These are phyloP conservation scores for Curvularia sp. DNA, from an alignment of 2,329 filamentous ascomycete species.

Conservation along the genomic window DNA sequence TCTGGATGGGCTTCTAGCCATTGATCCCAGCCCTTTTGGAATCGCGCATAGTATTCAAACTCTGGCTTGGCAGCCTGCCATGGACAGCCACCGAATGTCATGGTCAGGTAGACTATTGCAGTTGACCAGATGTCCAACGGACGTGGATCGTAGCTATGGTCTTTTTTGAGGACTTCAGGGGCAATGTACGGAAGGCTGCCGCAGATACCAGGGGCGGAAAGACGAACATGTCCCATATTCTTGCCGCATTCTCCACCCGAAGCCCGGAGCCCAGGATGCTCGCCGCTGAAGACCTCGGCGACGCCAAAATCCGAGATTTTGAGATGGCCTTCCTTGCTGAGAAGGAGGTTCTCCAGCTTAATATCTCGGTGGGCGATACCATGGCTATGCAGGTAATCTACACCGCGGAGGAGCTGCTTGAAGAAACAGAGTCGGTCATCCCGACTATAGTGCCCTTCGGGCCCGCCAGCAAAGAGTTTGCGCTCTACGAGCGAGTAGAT, in stretches of 20 bases:
- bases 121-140: constrained; percentile 86
- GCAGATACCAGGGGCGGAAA: constrained; percentile 81
- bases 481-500: constrained; percentile 76
- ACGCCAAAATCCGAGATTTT: constrained; percentile 95
- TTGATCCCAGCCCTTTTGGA: constrained; percentile 72
- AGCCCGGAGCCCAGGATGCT: constrained; percentile 78
- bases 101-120: constrained; percentile 80
- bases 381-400: constrained; percentile 80
- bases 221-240: constrained; percentile 73
- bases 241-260: constrained; percentile 76
- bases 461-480: constrained; percentile 57
- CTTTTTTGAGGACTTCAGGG: constrained; percentile 79
- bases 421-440: constrained; percentile 83
- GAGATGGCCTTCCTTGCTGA: constrained; percentile 79
- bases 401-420: constrained; percentile 84
- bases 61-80: constrained; percentile 72
- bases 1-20: constrained; percentile 67
- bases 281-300: constrained; percentile 82
- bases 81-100: constrained; percentile 74
- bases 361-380: constrained; percentile 91
- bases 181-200: constrained; percentile 87
- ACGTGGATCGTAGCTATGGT: constrained; percentile 73
- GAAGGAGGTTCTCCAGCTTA: constrained; percentile 85
- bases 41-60: constrained; percentile 67
- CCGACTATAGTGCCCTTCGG: constrained; percentile 63